These are phyloP conservation scores for Lactarius trivialis DNA, from an alignment of 768 basidiomycete genomes.

Conservation along the genomic window DNA sequence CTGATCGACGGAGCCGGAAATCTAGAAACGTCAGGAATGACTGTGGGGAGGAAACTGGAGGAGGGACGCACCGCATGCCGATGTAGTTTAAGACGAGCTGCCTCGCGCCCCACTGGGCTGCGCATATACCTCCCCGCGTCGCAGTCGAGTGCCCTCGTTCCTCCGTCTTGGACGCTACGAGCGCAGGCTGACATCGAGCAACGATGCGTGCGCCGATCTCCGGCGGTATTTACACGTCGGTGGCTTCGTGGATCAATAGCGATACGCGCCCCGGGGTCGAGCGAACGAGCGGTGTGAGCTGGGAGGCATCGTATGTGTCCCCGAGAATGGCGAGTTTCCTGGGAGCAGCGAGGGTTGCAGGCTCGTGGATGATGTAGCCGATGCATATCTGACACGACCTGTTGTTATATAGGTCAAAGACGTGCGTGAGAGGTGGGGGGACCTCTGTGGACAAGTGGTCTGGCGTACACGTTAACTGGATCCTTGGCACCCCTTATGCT, in stretches of 20 bases:
- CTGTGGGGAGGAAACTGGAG: neutral
- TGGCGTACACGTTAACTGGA: slow-evolving; percentile 65
- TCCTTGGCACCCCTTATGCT: slow-evolving; percentile 37
- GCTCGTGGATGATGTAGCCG: slow-evolving; percentile 69
- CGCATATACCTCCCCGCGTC: slow-evolving; percentile 71
- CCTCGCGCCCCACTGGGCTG: slow-evolving; percentile 51
- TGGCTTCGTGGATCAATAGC: slow-evolving; percentile 82
- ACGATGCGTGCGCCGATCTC: slow-evolving; percentile 45
- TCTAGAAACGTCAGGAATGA: slow-evolving; percentile 28
- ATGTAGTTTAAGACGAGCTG: slow-evolving; percentile 74
- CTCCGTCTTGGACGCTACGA: slow-evolving; percentile 37
- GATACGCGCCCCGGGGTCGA: slow-evolving; percentile 29
- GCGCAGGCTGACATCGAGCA: slow-evolving; percentile 34
- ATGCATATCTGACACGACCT: no score
- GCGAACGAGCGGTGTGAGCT: slow-evolving; percentile 45
- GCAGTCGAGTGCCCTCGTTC: slow-evolving; percentile 74
- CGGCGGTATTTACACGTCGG: slow-evolving; percentile 62
- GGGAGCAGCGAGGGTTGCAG: slow-evolving; percentile 28
- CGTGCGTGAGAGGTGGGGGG: neutral
- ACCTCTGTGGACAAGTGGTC: slow-evolving; percentile 74
- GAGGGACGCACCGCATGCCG: slow-evolving; percentile 47
- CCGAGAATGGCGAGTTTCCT: slow-evolving; percentile 73
- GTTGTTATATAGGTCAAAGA: no score
- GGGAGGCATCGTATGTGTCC: slow-evolving; percentile 62
- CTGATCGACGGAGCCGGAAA: slow-evolving; percentile 44